Percentiles rank a stretch among this genome's conserved stretches.
phyloP scores from a whole-genome alignment of 1,284 basidiomycete species.

The Pyrrhoderma lamaoense region DNA sequence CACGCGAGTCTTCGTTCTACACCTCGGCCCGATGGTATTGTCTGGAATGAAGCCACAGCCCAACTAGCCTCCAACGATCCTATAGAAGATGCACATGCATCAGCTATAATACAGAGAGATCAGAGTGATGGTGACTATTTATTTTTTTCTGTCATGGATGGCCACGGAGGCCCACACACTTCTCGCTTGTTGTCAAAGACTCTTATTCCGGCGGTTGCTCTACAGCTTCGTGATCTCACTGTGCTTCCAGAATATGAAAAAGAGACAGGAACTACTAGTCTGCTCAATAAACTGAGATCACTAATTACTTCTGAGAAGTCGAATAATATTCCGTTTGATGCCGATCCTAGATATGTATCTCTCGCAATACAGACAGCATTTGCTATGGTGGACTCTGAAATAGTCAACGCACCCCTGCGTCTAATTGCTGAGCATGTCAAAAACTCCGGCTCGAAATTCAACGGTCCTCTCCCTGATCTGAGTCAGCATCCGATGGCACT shows the following conservation, averaged over 20 bases:
- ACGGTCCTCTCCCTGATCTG: constrained; percentile 47
- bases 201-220: constrained; percentile 80
- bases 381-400: constrained; percentile 68
- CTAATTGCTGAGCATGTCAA: constrained; percentile 56
- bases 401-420: constrained; percentile 71
- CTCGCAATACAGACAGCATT: constrained; percentile 76
- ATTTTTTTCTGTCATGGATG: constrained; percentile 89
- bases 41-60: constrained; percentile 74
- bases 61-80: constrained; percentile 81
- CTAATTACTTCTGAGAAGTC: constrained; percentile 31
- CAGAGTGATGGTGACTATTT: constrained; percentile 60
- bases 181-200: constrained; percentile 79
- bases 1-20: constrained; percentile 42
- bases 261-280: constrained; percentile 23
- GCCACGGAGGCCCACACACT: constrained; percentile 83
- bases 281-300: constrained; percentile 36
- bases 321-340: constrained; percentile 32
- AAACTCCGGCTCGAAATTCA: constrained; percentile 27
- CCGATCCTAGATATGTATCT: constrained; percentile 57
- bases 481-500: constrained; percentile 63
- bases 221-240: constrained; percentile 61
- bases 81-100: constrained; percentile 81
- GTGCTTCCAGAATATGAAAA: constrained; percentile 28
- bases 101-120: constrained; percentile 63
- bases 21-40: constrained; percentile 42